phyloP scores from a whole-genome alignment of 1,284 basidiomycete species.

The Schizopora paradoxa region DNA sequence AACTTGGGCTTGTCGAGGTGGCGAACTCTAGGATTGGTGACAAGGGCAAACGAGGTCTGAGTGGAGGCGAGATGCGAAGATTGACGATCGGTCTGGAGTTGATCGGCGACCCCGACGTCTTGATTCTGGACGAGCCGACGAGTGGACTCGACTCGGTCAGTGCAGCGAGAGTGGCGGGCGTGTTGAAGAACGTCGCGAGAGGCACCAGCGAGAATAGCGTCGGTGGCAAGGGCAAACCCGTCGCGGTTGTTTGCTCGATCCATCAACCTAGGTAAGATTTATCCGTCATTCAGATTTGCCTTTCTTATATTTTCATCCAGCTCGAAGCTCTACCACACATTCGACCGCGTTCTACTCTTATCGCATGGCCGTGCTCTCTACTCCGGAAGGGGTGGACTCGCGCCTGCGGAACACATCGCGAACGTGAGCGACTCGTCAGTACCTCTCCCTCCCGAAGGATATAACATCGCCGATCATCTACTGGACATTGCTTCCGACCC shows the following conservation, averaged over 20 bases:
- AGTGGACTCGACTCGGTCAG: slow-evolving; percentile 84
- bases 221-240: slow-evolving; percentile 62
- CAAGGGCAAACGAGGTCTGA: slow-evolving; percentile 76
- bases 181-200: slow-evolving; percentile 71
- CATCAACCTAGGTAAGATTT: slow-evolving; percentile 71
- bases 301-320: slow-evolving; percentile 28
- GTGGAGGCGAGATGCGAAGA: slow-evolving; percentile 81
- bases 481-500: slow-evolving; percentile 77
- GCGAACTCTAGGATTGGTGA: slow-evolving; percentile 75
- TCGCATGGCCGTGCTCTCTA: slow-evolving; percentile 77
- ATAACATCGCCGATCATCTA: slow-evolving; percentile 87
- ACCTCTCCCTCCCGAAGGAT: slow-evolving; percentile 55
- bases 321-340: slow-evolving; percentile 79
- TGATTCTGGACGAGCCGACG: slow-evolving; percentile 82
- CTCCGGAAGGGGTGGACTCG: slow-evolving; percentile 66
- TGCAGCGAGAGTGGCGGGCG: slow-evolving; percentile 70
- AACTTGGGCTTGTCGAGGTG: slow-evolving; percentile 69
- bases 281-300: not conserved
- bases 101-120: slow-evolving; percentile 72
- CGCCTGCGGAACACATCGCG: slow-evolving; percentile 62
- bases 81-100: slow-evolving; percentile 83
- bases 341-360: slow-evolving; percentile 77
- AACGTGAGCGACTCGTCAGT: slow-evolving; percentile 30
- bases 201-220: no score
- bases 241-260: slow-evolving; percentile 80